Conservation (phyloP, 163 green algal genomes). For the Volvox carteri region DNA sequence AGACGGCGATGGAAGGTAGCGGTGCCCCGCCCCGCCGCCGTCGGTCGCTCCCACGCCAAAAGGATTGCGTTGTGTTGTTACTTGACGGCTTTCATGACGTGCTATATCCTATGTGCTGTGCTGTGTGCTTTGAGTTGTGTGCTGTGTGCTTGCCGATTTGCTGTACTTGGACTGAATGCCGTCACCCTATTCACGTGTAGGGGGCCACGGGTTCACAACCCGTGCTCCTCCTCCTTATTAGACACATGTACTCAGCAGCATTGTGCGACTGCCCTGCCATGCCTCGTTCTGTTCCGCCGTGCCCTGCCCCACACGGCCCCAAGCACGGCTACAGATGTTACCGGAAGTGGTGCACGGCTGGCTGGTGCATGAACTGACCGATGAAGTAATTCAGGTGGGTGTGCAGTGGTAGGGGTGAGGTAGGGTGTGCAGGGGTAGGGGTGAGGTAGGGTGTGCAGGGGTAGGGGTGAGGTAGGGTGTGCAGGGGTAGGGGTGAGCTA, state of each 20-base stretch:
- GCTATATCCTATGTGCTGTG: no score
- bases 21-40: background rate
- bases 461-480: no score
- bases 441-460: no score
- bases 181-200: no score
- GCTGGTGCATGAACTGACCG: constrained; percentile 67
- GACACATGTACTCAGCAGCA: background rate
- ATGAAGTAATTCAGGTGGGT: constrained; percentile 26
- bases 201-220: no score
- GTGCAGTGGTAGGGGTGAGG: background rate
- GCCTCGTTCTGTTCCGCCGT: background rate
- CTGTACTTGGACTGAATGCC: background rate
- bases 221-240: no score
- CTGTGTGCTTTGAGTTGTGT: no score
- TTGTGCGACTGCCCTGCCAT: background rate
- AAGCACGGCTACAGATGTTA: constrained; percentile 58
- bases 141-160: no score
- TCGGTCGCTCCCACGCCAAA: background rate
- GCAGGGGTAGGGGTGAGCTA: no score
- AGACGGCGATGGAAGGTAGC: background rate
- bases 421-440: background rate
- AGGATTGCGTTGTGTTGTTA: background rate
- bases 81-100: no score
- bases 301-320: background rate
- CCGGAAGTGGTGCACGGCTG: constrained; percentile 63